phyloP scores from a whole-genome alignment of 2,329 filamentous ascomycete genomes.

The Trichothecium sympodiale region DNA sequence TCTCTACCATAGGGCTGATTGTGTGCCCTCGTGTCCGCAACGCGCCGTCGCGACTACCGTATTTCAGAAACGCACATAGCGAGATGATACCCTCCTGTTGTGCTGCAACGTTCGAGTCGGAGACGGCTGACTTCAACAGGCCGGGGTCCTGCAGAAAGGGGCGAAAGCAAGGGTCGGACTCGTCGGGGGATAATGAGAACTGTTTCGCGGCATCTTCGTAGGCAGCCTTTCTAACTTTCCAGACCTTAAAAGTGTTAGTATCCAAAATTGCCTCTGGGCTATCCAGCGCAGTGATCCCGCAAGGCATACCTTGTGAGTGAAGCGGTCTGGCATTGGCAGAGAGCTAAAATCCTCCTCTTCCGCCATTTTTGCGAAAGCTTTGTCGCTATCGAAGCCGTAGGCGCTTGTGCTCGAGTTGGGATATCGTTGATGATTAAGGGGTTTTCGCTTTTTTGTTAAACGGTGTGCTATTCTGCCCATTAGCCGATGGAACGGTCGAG shows the following conservation, averaged over 20 bases:
- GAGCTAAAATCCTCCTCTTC: constrained; percentile 73
- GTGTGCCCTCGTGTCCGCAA: constrained; percentile 67
- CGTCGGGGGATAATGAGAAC: constrained; percentile 76
- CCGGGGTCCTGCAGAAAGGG: constrained; percentile 78
- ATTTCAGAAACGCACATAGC: constrained; percentile 86
- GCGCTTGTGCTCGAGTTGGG: no score
- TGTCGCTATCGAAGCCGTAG: no score
- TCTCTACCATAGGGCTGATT: constrained; percentile 74
- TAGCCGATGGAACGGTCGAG: no score
- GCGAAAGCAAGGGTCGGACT: constrained; percentile 73
- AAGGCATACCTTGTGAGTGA: constrained; percentile 60
- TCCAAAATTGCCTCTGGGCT: background rate
- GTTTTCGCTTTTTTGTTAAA: no score
- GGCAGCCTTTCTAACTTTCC: constrained; percentile 92
- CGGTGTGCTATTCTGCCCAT: no score
- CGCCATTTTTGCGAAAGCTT: no score
- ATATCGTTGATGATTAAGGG: no score
- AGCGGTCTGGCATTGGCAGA: constrained; percentile 68
- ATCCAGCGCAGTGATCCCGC: constrained; percentile 5
- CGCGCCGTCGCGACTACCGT: constrained; percentile 69
- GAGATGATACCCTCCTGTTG: constrained; percentile 86
- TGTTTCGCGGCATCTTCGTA: constrained; percentile 88
- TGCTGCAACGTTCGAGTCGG: constrained; percentile 92
- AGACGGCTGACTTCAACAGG: constrained; percentile 85
- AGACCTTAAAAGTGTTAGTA: constrained; percentile 43